A percentile compares a stretch with the other conserved stretches of the same genome.
Conservation (phyloP, 805 yeast genomes). For the Myxozyma mucilagina region DNA sequence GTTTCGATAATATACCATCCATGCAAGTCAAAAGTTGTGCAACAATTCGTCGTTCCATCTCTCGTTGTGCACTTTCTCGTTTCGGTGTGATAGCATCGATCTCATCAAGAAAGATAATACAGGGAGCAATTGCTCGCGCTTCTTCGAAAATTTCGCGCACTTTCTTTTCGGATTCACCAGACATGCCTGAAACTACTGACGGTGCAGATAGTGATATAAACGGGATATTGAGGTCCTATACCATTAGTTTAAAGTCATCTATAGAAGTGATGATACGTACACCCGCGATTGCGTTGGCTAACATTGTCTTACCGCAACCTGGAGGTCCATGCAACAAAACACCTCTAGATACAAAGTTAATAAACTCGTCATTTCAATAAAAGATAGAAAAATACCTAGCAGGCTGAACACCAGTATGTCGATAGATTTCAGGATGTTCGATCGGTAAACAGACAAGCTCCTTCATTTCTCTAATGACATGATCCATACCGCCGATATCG, state of each 20-base stretch:
- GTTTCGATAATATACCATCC: constrained; percentile 57
- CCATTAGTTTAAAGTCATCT: constrained; percentile 44
- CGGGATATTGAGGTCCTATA: constrained; percentile 77
- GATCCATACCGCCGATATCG: constrained; percentile 86
- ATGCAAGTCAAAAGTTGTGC: constrained; percentile 92
- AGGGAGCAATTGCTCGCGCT: constrained; percentile 86
- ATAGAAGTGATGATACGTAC: background rate
- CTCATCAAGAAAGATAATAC: constrained; percentile 90
- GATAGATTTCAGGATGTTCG: constrained; percentile 87
- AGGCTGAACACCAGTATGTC: constrained; percentile 88
- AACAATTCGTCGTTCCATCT: constrained; percentile 95
- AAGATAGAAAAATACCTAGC: constrained; percentile 45
- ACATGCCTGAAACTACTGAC: constrained; percentile 95
- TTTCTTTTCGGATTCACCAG: constrained; percentile 97
- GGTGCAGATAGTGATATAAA: constrained; percentile 92
- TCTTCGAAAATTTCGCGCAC: constrained; percentile 86
- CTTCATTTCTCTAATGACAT: constrained; percentile 79
- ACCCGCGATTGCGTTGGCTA: constrained; percentile 87
- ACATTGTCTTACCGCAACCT: constrained; percentile 96
- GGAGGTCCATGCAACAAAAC: constrained; percentile 96
- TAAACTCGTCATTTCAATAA: background rate
- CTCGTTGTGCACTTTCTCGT: constrained; percentile 96
- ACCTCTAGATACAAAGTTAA: constrained; percentile 53
- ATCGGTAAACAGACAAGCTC: constrained; percentile 91
- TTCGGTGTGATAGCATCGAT: constrained; percentile 98